Percentiles rank a stretch among this genome's conserved stretches.
These are phyloP conservation scores for Leccinum solheimii DNA, from an alignment of 1,284 basidiomycete species.

Conservation along the genomic window DNA sequence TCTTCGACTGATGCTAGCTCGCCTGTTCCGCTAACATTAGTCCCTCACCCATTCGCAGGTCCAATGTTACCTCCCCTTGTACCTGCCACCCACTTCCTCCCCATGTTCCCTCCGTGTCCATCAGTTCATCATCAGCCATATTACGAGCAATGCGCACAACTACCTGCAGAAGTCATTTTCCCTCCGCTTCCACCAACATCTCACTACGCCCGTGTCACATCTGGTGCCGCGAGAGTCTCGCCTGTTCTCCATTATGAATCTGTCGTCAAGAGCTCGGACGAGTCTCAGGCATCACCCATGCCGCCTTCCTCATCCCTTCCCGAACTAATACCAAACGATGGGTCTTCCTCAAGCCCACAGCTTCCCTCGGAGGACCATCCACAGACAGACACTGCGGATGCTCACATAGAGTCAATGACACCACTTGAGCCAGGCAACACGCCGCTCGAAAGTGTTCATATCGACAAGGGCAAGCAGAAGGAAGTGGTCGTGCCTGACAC, in stretches of 20 bases:
- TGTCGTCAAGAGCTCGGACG: conserved; percentile 22
- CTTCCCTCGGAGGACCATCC: conserved; percentile 37
- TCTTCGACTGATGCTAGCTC: conserved; percentile 31
- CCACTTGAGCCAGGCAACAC: conserved; percentile 17
- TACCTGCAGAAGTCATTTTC: conserved; percentile 65
- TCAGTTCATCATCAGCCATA: conserved; percentile 69
- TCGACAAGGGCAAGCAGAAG: conserved; percentile 20
- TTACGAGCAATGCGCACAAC: conserved; percentile 54
- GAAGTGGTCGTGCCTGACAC: conserved; percentile 13
- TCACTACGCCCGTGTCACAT: conserved; percentile 39
- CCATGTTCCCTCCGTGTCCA: conserved; percentile 57
- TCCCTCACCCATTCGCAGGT: conserved; percentile 12
- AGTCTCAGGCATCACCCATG: conserved; percentile 28
- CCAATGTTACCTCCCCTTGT: conserved; percentile 34
- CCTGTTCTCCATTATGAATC: conserved; percentile 32
- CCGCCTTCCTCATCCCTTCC: conserved; percentile 47
- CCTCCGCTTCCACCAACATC: conserved; percentile 61
- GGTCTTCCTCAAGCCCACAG: conserved; percentile 70
- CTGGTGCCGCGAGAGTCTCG: conserved; percentile 9
- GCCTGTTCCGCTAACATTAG: conserved; percentile 12
- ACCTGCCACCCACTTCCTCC: conserved; percentile 43
- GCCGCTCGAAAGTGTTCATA: conserved; percentile 9
- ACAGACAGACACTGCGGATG: conserved; percentile 20
- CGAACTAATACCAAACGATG: conserved; percentile 59
- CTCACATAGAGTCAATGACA: conserved; percentile 19